These are phyloP conservation scores for Colletotrichum sp. DNA, from an alignment of 2,329 filamentous ascomycete species.

Conservation along the genomic window DNA sequence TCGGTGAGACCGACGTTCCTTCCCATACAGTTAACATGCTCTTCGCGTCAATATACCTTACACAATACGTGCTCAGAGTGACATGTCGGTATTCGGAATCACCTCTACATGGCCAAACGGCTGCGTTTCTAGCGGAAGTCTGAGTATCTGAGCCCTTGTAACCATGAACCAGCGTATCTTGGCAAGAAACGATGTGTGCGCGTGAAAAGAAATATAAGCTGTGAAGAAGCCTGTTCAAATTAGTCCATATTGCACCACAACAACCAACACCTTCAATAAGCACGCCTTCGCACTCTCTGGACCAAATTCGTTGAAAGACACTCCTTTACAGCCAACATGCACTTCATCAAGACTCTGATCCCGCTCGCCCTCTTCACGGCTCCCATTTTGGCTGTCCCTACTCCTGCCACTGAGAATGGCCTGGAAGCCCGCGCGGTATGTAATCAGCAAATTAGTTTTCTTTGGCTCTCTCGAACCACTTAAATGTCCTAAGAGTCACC, in stretches of 20 bases:
- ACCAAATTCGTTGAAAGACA: not conserved
- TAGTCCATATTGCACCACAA: not conserved
- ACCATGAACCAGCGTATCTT: not conserved
- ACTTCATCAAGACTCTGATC: not conserved
- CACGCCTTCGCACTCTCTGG: not conserved
- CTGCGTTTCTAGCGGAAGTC: not conserved
- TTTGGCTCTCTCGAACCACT: no score
- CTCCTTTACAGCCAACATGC: not conserved
- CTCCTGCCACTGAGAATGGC: not conserved
- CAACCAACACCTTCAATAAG: not conserved
- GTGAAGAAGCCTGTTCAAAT: not conserved
- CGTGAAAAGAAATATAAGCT: not conserved
- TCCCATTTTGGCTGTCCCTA: not conserved
- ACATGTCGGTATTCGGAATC: not conserved
- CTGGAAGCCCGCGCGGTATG: not conserved
- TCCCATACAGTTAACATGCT: not conserved
- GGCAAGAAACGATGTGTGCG: not conserved
- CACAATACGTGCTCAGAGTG: not conserved
- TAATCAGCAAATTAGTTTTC: not conserved
- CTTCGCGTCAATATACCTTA: not conserved
- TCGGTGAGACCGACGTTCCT: not conserved
- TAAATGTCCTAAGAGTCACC: no score
- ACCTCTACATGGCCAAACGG: not conserved
- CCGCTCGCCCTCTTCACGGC: not conserved
- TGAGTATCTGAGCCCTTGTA: not conserved